Percentiles rank a stretch among this genome's conserved stretches.
These are phyloP conservation scores for Trichoderma polysporum DNA, from an alignment of 2,329 filamentous ascomycete genomes.

Conservation along the genomic window DNA sequence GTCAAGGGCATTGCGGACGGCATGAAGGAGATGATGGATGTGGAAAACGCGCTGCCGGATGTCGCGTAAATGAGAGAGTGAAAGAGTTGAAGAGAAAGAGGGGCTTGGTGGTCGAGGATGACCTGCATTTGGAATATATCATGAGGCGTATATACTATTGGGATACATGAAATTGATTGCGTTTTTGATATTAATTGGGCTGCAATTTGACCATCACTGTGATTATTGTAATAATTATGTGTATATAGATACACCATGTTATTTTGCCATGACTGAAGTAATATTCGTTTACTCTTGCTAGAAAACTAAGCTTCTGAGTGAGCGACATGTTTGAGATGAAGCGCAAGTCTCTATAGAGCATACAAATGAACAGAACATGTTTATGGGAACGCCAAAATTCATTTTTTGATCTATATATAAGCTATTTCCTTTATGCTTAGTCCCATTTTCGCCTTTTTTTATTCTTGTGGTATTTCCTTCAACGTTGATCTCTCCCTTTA, in stretches of 20 bases:
- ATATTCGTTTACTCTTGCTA: neutral
- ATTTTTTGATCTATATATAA: neutral
- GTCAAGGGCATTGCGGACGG: conserved; percentile 23
- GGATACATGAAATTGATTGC: neutral
- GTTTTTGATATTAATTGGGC: neutral
- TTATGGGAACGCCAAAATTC: neutral
- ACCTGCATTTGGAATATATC: conserved; percentile 4
- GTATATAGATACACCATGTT: neutral
- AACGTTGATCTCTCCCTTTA: conserved; percentile 18
- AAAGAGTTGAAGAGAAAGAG: neutral
- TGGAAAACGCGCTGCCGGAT: conserved; percentile 24
- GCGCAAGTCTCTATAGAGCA: neutral
- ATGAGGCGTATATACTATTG: conserved; percentile 7
- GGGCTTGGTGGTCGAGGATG: neutral
- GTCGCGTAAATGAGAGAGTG: neutral
- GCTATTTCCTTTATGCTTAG: neutral
- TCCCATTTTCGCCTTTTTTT: neutral
- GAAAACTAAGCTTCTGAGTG: neutral
- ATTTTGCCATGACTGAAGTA: no score
- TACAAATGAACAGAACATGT: neutral
- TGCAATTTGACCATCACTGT: neutral
- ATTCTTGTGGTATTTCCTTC: neutral
- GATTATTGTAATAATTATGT: no score
- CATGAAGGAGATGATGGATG: conserved; percentile 26
- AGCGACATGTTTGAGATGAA: neutral